phyloP scores from a whole-genome alignment of 2,329 filamentous ascomycete species.

The Atkinsonella texensis region DNA sequence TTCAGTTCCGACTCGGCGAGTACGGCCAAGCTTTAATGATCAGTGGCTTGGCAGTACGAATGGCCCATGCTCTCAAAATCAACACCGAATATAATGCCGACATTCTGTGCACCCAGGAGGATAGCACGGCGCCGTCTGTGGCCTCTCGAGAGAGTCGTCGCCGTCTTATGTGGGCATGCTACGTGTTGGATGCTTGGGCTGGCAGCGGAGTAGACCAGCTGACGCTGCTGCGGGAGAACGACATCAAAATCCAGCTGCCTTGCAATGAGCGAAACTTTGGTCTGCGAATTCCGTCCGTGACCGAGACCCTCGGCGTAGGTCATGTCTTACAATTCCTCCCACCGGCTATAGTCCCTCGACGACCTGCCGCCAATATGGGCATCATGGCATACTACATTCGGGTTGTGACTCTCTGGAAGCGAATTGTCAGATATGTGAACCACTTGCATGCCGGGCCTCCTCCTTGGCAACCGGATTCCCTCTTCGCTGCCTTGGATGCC shows the following conservation, averaged over 20 bases:
- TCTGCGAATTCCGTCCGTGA: constrained; percentile 27
- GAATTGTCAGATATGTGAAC: constrained; percentile 30
- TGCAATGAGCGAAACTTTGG: constrained; percentile 29
- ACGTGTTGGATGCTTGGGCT: constrained; percentile 28
- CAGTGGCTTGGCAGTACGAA: constrained; percentile 27
- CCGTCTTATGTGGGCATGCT: constrained; percentile 31
- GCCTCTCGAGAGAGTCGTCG: constrained; percentile 26
- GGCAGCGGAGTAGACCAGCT: constrained; percentile 27
- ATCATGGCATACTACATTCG: constrained; percentile 32
- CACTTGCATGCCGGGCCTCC: constrained; percentile 25
- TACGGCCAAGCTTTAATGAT: constrained; percentile 29
- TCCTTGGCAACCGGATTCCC: constrained; percentile 31
- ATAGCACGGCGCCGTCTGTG: constrained; percentile 19
- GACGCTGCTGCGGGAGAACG: constrained; percentile 25
- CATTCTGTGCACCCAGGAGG: constrained; percentile 24
- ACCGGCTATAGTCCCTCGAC: constrained; percentile 25
- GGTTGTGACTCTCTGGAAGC: constrained; percentile 28
- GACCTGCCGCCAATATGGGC: constrained; percentile 29
- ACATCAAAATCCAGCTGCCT: constrained; percentile 29
- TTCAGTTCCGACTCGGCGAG: constrained; percentile 26
- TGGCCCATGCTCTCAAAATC: constrained; percentile 29
- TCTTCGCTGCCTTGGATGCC: constrained; percentile 27
- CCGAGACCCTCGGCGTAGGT: constrained; percentile 27
- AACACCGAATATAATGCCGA: constrained; percentile 25
- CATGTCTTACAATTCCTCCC: constrained; percentile 28